Conservation (phyloP, 441 rosid genomes). For the Gossypium gossypioides region DNA sequence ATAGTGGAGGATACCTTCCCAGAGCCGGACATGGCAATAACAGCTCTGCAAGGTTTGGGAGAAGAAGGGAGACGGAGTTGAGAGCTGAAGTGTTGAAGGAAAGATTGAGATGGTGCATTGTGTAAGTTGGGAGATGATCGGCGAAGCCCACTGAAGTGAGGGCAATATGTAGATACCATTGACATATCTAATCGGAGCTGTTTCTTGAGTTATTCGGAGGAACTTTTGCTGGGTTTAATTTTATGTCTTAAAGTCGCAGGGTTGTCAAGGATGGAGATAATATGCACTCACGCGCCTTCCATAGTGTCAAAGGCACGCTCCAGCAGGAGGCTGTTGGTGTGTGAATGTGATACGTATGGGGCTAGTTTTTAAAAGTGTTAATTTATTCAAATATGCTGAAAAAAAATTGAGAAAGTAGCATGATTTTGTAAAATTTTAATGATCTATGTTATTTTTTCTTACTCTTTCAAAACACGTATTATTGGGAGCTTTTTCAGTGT, state of each 20-base stretch:
- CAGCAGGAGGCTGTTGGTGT: not conserved
- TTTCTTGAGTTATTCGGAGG: not conserved
- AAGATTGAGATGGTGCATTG: constrained; percentile 29
- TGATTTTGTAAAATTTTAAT: too few relatives aligned
- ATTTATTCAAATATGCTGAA: too few relatives aligned
- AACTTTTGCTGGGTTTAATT: not conserved
- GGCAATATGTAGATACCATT: constrained; percentile 21
- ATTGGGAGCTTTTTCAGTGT: too few relatives aligned
- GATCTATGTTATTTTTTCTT: too few relatives aligned
- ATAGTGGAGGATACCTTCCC: constrained; percentile 44
- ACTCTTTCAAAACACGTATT: too few relatives aligned
- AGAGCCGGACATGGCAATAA: constrained; percentile 79
- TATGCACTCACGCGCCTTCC: not conserved
- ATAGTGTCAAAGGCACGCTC: not conserved
- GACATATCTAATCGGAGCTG: not conserved
- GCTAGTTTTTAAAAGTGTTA: not conserved
- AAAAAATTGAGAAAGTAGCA: too few relatives aligned
- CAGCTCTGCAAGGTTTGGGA: constrained; percentile 42
- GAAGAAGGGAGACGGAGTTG: constrained; percentile 39
- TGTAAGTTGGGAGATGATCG: constrained; percentile 43
- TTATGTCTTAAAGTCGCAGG: not conserved
- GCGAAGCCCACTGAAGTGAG: constrained; percentile 60
- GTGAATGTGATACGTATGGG: too few relatives aligned
- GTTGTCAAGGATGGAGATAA: not conserved
- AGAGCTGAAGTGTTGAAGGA: constrained; percentile 32